phyloP scores from a whole-genome alignment of 345 rosid genomes.

The Eucalyptus polyanthemos region DNA sequence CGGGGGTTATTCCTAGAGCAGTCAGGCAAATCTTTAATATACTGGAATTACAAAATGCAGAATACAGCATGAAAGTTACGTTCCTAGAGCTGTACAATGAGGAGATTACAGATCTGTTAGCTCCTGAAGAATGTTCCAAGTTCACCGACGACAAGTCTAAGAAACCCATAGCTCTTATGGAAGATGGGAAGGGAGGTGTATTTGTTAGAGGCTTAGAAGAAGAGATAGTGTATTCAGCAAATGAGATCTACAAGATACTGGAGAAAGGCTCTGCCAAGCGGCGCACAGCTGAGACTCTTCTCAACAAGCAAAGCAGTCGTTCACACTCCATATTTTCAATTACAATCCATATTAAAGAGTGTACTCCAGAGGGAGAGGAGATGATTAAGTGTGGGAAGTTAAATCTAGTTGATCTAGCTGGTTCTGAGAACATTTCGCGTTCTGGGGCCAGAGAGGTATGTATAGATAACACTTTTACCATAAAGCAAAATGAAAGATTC shows the following conservation, averaged over 20 bases:
- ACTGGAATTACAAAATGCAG: slow-evolving; percentile 82
- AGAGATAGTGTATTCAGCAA: slow-evolving; percentile 89
- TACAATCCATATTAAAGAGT: slow-evolving; percentile 92
- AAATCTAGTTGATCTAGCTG: slow-evolving; percentile 98
- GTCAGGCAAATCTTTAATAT: slow-evolving; percentile 87
- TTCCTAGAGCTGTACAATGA: slow-evolving; percentile 91
- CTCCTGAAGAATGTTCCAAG: slow-evolving; percentile 69
- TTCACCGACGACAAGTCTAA: slow-evolving; percentile 86
- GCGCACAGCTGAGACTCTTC: slow-evolving; percentile 98
- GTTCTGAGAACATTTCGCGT: slow-evolving; percentile 97
- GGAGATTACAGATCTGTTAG: slow-evolving; percentile 96
- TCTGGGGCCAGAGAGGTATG: slow-evolving; percentile 97
- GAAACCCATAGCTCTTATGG: slow-evolving; percentile 95
- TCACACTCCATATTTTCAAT: slow-evolving; percentile 96
- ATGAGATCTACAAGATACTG: slow-evolving; percentile 92
- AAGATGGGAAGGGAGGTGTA: slow-evolving; percentile 99
- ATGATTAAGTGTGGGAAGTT: slow-evolving; percentile 97
- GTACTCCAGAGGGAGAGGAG: slow-evolving; percentile 98
- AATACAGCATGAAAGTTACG: slow-evolving; percentile 96
- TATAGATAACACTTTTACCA: background rate
- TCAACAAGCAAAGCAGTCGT: slow-evolving; percentile 98
- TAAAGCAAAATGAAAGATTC: background rate
- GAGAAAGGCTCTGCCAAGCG: slow-evolving; percentile 97
- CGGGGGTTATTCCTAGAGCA: slow-evolving; percentile 96
- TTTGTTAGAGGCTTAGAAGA: slow-evolving; percentile 96